Conservation (phyloP, 345 rosid genomes). For the Turritis glabra region DNA sequence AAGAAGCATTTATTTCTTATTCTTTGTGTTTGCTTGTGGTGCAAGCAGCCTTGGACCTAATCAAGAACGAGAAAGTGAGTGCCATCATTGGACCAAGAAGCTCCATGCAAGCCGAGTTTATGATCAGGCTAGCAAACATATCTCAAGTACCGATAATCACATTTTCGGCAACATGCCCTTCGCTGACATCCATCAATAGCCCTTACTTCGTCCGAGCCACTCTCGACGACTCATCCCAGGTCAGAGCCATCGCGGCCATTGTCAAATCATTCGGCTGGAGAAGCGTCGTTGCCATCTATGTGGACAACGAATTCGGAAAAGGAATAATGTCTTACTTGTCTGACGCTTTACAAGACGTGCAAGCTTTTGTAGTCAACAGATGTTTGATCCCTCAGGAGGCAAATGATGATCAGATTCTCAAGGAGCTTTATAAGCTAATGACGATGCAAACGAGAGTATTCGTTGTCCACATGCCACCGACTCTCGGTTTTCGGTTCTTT, state of each 20-base stretch:
- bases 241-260: slow-evolving; percentile 43
- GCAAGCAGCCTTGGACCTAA: slow-evolving; percentile 47
- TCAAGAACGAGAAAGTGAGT: slow-evolving; percentile 51
- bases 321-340: slow-evolving; percentile 43
- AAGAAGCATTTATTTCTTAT: not conserved
- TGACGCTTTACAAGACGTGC: slow-evolving; percentile 41
- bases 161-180: slow-evolving; percentile 46
- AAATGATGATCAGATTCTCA: slow-evolving; percentile 42
- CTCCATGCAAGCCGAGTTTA: slow-evolving; percentile 49
- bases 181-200: slow-evolving; percentile 30
- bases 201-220: slow-evolving; percentile 50
- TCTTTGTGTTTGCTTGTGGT: slow-evolving; percentile 28
- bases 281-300: slow-evolving; percentile 44
- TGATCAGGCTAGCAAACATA: slow-evolving; percentile 37
- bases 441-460: slow-evolving; percentile 60
- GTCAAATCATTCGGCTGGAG: slow-evolving; percentile 51
- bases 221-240: slow-evolving; percentile 47
- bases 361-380: slow-evolving; percentile 11
- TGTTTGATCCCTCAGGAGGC: slow-evolving; percentile 42
- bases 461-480: slow-evolving; percentile 46
- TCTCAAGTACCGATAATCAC: slow-evolving; percentile 56
- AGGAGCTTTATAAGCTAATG: slow-evolving; percentile 50
- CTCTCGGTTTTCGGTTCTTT: slow-evolving; percentile 44
- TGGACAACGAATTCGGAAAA: slow-evolving; percentile 45
- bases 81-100: slow-evolving; percentile 58